Conservation (phyloP, 306 rosid genomes). For the Herpetospermum pedunculosum region DNA sequence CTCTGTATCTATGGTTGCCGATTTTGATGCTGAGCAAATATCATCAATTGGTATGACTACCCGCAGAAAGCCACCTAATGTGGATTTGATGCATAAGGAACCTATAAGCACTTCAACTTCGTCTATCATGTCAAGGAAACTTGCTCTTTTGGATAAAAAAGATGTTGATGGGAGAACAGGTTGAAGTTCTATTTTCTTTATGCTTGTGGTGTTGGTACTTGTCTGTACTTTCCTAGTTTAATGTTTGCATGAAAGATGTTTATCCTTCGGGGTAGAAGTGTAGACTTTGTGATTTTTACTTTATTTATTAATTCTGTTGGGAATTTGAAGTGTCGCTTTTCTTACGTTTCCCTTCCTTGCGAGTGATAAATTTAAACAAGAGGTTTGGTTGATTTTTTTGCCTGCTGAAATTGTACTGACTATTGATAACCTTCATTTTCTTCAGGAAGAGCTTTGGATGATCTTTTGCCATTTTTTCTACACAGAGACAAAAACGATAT, state of each 20-base stretch:
- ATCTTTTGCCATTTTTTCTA: conserved; percentile 41
- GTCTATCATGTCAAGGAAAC: conserved; percentile 18
- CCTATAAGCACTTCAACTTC: conserved; percentile 16
- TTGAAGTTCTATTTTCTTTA: conserved; percentile 13
- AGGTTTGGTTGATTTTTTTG: background rate
- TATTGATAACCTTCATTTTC: conserved; percentile 12
- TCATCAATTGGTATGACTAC: conserved; percentile 31
- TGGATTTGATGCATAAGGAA: conserved; percentile 19
- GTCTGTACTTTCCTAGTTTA: background rate
- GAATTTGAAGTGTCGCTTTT: background rate
- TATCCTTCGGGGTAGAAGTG: background rate
- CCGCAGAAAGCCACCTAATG: conserved; percentile 24
- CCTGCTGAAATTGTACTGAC: conserved; percentile 22
- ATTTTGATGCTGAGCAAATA: conserved; percentile 16
- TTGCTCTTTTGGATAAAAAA: conserved; percentile 18
- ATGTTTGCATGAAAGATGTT: background rate
- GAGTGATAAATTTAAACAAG: background rate
- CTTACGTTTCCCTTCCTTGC: background rate
- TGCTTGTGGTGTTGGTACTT: background rate
- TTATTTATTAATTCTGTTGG: background rate
- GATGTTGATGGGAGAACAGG: conserved; percentile 37
- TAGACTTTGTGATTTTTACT: background rate
- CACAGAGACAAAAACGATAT: conserved; percentile 22
- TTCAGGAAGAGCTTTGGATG: conserved; percentile 43
- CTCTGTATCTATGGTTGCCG: conserved; percentile 15